Evolutionary conservation across 306 rosid species (phyloP), one percentile per base, ranked within the genome.

Genomic region (Adenanthera pavonina): DNA sequence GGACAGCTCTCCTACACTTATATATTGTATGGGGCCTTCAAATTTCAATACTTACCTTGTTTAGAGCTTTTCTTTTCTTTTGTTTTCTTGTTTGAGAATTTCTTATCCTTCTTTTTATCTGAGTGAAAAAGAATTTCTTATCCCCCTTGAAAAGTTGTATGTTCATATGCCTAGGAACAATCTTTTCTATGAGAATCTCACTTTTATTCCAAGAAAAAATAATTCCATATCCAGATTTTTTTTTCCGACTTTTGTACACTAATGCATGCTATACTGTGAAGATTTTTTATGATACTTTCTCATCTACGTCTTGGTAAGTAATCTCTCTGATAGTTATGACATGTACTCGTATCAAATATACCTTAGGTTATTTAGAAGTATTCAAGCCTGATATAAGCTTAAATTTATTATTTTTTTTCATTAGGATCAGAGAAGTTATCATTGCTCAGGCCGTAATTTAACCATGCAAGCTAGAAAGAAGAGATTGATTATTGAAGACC

Each of bases 381-480:
- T 54, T 75, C 47, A 53, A 74, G 60, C n/a, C 17, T 19, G 62
- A 38, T 69, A 17, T 33, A 36, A 65, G 61, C 30, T 75, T 56
- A 20, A 59, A 17, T 7, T 5, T 8, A 6, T 51, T 13, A n/a
- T 54, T 19, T 57, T 0, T 15, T 69, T 8, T 19, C 77, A 72
- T 40, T 91, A 90, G 95, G 87, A 80, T 62, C 80, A 69, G 48
- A 49, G 56, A 54, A 17, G 59, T 73, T 84, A 56, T 82, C 75
- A 79, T 82, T 72, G 84, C 80, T 87, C 89, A 84, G 89, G 85
- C 83, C 65, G n/a, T 75, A 60, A 75, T 80, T 78, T 84, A 78
- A 72, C 51, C 52, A 95, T 92, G 94, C 75, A 76, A 61, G 81
- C 86, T 77, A 73, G 89, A 76, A 87, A 85, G 69, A 86, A 91